phyloP scores from a whole-genome alignment of 208 protist genomes.

The Trypanosoma platydactyli region DNA sequence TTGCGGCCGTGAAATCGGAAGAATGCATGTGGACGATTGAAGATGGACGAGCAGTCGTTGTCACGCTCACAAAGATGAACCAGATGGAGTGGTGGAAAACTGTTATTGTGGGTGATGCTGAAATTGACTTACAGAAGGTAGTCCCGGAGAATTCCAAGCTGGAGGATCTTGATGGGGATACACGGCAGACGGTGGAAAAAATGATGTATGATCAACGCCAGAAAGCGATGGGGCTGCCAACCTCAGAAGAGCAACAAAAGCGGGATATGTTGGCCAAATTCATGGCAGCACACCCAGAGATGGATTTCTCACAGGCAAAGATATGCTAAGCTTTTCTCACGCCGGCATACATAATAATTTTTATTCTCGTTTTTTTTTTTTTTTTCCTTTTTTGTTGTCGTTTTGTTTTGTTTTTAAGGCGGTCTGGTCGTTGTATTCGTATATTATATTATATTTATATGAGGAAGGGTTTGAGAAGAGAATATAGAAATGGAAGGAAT shows the following conservation, averaged over 20 bases:
- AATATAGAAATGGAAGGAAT: background rate
- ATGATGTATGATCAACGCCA: constrained; percentile 97
- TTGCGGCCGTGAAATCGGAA: constrained; percentile 61
- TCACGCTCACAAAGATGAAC: constrained; percentile 91
- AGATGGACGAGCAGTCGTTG: constrained; percentile 78
- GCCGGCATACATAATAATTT: too few relatives aligned
- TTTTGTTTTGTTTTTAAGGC: background rate
- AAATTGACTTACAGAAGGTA: constrained; percentile 94
- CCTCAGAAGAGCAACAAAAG: constrained; percentile 94
- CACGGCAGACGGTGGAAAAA: constrained; percentile 94
- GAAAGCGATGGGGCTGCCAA: constrained; percentile 93
- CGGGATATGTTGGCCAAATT: constrained; percentile 94
- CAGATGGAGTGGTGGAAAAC: constrained; percentile 94
- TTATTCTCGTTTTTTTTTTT: constrained; percentile 6
- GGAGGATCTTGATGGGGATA: constrained; percentile 93
- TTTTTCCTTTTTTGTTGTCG: background rate
- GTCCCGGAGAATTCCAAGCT: constrained; percentile 94
- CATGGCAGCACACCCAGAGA: constrained; percentile 94
- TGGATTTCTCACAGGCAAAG: constrained; percentile 96
- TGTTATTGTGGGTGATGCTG: constrained; percentile 79
- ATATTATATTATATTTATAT: background rate
- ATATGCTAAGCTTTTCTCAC: constrained; percentile 60
- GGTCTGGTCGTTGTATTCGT: too few relatives aligned
- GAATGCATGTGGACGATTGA: constrained; percentile 94
- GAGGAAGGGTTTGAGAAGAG: background rate